These are phyloP conservation scores for Casuarina glauca DNA, from an alignment of 306 rosid genomes.

Conservation along the genomic window DNA sequence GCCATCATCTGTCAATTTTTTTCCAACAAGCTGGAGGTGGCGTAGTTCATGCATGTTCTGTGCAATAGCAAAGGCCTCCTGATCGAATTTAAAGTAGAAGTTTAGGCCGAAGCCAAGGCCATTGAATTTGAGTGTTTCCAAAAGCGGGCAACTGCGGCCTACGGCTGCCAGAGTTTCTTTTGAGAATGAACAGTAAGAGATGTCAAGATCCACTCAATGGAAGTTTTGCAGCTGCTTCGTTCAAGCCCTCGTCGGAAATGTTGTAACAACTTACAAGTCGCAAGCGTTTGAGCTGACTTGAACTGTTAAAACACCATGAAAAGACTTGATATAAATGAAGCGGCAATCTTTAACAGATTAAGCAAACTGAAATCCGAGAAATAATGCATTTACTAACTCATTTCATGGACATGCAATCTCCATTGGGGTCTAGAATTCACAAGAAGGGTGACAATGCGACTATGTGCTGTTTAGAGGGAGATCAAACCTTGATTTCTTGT, in stretches of 20 bases:
- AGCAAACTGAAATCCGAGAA: background rate
- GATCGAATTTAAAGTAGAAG: constrained; percentile 26
- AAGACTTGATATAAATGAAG: background rate
- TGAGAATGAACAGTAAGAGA: constrained; percentile 36
- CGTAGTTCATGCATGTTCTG: constrained; percentile 45
- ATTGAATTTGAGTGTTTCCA: constrained; percentile 51
- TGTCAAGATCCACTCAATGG: constrained; percentile 61
- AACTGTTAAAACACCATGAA: constrained; percentile 29
- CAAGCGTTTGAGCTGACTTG: constrained; percentile 43
- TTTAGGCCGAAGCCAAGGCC: background rate
- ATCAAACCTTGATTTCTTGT: background rate
- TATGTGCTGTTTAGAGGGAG: background rate
- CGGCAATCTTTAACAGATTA: background rate
- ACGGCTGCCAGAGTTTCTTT: constrained; percentile 37
- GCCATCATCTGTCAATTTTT: constrained; percentile 54
- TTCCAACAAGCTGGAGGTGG: constrained; percentile 64
- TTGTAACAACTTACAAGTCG: constrained; percentile 41
- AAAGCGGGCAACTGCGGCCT: constrained; percentile 54
- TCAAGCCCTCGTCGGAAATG: constrained; percentile 48
- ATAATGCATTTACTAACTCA: background rate
- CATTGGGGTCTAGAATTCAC: background rate
- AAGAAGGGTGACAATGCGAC: background rate
- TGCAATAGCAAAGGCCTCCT: constrained; percentile 54
- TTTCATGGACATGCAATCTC: background rate
- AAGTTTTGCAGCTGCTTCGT: constrained; percentile 42